Evolutionary conservation across 2,329 filamentous ascomycete species (phyloP), one percentile per base, ranked within the genome.

Genomic region (Hymenoscyphus occultus): DNA sequence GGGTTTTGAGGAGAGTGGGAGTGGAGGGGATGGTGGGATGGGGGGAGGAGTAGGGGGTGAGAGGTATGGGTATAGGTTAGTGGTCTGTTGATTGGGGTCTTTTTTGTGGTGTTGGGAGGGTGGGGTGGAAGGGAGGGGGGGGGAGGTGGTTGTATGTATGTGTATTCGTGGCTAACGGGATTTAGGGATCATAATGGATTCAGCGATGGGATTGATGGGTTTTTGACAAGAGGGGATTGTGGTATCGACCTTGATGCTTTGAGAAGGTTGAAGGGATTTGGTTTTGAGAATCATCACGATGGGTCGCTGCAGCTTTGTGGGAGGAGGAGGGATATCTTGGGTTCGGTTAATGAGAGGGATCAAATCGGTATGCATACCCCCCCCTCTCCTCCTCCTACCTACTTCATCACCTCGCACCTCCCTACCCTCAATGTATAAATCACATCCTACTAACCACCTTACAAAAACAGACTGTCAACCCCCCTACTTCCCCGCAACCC

Each of bases 401-500:
- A 16, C 9, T 19, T 16, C 42, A 48, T 19, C 16, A 14, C 6
- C 9, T 48, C 13, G 3, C n/a, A 19, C 19, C 5, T 35, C 16
- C 16, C 14, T 6, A 6, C 42, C 16, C 4, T 48, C 5, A 6
- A n/a, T 35, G 7, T 35, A 1, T 35, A 5, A 5, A 5, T 9
- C 5, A 35, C 7, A 5, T 35, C 32, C 19, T 48, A 19, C 16
- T 48, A 7, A 48, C 16, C 4, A 48, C 5, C 9, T 13, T 2
- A 14, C 19, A 10, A 3, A 22, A 51, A 51, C 10, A 51, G 45
- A 9, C n/a, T 51, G 45, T 51, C 45, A 51, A 51, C 16, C 19
- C 6, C 45, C 45, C 16, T 81, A 79, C 79, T 80, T 78, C 65
- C 72, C 75, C 7, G 73, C 75, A 3, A 63, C 71, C 9, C 78